Conservation (phyloP, 1,284 basidiomycete genomes). For the Naganishia sp. region DNA sequence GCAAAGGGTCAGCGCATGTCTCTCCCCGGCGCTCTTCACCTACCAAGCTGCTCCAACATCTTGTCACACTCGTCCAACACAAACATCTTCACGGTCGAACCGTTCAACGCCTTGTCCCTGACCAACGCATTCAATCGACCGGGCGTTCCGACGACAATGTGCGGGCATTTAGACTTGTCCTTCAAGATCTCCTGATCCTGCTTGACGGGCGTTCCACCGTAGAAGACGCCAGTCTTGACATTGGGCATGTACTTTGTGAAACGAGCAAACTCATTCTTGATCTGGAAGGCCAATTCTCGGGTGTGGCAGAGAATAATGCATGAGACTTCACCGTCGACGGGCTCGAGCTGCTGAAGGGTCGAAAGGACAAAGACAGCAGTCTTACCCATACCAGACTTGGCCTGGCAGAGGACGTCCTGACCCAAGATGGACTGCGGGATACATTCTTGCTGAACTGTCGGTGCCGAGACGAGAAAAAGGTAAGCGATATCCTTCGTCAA, state of each 20-base stretch:
- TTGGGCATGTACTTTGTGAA: conserved; percentile 99
- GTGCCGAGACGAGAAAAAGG: conserved; percentile 14
- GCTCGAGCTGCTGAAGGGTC: conserved; percentile 96
- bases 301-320: conserved; percentile 99
- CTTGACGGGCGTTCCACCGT: conserved; percentile 91
- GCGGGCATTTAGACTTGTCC: conserved; percentile 96
- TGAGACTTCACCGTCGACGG: conserved; percentile 95
- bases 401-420: conserved; percentile 99
- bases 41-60: conserved; percentile 99
- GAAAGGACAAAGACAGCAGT: conserved; percentile 99
- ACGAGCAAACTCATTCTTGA: conserved; percentile 98
- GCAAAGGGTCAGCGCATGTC: conserved; percentile 36
- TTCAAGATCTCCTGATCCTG: conserved; percentile 93
- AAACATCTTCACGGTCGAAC: conserved; percentile 95
- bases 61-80: conserved; percentile 99
- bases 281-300: conserved; percentile 98
- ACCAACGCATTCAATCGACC: conserved; percentile 91
- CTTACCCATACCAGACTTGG: conserved; percentile 99
- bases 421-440: conserved; percentile 99
- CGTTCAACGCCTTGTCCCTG: conserved; percentile 89
- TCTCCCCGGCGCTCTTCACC: background rate
- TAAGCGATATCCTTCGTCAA: conserved; percentile 17
- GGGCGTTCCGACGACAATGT: conserved; percentile 97
- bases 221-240: conserved; percentile 95
- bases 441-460: conserved; percentile 96